A percentile compares a stretch with the other conserved stretches of the same genome.
Evolutionary conservation across 176 grass and related monocot species (phyloP).

Genomic region (Zoysia japonica): DNA sequence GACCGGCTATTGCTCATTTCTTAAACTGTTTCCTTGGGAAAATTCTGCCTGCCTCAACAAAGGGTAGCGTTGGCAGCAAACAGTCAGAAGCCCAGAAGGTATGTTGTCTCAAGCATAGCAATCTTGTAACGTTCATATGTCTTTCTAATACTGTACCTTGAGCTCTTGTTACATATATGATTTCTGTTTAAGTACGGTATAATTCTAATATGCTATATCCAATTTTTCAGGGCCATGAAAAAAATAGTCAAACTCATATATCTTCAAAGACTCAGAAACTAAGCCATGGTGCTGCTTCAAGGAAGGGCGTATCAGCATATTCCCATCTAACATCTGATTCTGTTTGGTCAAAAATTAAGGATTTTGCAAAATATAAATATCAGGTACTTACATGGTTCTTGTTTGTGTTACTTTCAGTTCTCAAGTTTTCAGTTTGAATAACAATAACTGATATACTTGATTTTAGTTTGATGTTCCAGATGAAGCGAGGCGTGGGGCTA

Average conservation of each 20-base stretch:
- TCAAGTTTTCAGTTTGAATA: conserved; percentile 13
- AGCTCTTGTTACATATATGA: conserved; percentile 5
- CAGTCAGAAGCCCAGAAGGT: conserved; percentile 79
- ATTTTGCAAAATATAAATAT: conserved; percentile 90
- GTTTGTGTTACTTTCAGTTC: conserved; percentile 15
- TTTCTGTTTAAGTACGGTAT: background rate
- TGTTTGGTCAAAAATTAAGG: conserved; percentile 72
- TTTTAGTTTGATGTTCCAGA: conserved; percentile 81
- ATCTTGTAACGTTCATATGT: background rate
- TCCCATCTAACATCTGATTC: conserved; percentile 61
- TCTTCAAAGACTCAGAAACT: conserved; percentile 50
- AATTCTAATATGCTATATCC: background rate
- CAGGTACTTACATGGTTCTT: conserved; percentile 47
- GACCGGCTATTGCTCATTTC: conserved; percentile 78
- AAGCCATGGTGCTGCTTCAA: conserved; percentile 51
- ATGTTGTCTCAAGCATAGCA: background rate
- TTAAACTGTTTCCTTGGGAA: conserved; percentile 90
- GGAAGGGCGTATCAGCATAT: conserved; percentile 50
- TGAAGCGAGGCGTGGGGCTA: conserved; percentile 61
- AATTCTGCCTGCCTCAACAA: conserved; percentile 51
- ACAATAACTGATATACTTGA: conserved; percentile 8
- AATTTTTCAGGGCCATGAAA: conserved; percentile 54
- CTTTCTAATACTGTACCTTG: background rate
- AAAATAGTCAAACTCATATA: conserved; percentile 43
- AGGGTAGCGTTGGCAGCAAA: conserved; percentile 32